phyloP scores from a whole-genome alignment of 352 stramenopile genomes.

The Phytophthora foliorum region DNA sequence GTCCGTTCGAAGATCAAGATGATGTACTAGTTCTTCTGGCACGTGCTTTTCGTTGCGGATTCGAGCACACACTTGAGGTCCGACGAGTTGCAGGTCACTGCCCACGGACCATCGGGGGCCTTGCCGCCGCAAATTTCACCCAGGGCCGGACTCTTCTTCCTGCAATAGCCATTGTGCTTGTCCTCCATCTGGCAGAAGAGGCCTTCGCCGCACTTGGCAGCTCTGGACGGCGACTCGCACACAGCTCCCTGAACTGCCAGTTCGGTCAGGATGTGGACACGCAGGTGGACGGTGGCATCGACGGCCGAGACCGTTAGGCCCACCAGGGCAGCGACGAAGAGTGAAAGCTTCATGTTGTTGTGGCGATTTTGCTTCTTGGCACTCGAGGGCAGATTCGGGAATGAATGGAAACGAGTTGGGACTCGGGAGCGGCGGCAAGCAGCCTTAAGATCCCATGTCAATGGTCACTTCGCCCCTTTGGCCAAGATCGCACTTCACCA shows the following conservation, averaged over 20 bases:
- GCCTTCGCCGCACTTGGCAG: background rate
- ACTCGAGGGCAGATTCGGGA: background rate
- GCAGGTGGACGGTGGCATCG: background rate
- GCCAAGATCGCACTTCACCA: background rate
- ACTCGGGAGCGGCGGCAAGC: background rate
- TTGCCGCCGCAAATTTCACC: slow-evolving; percentile 30
- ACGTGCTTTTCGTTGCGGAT: background rate
- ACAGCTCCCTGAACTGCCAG: background rate
- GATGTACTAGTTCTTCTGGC: too few species aligned
- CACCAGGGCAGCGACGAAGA: background rate
- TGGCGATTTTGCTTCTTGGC: background rate
- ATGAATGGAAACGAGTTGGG: too few species aligned
- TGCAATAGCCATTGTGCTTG: slow-evolving; percentile 23
- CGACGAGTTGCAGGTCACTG: slow-evolving; percentile 9
- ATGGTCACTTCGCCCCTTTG: background rate
- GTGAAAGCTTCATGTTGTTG: background rate
- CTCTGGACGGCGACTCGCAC: background rate
- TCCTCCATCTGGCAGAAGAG: slow-evolving; percentile 17
- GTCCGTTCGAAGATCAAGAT: too few species aligned
- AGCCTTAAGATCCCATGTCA: background rate
- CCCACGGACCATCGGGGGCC: slow-evolving; percentile 18
- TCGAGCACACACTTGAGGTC: background rate
- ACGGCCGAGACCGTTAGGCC: background rate
- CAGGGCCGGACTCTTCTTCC: slow-evolving; percentile 22
- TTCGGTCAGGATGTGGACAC: background rate